Evolutionary conservation across 2,329 filamentous ascomycete genomes (phyloP).

Genomic region (Penicillium rolfsii): DNA sequence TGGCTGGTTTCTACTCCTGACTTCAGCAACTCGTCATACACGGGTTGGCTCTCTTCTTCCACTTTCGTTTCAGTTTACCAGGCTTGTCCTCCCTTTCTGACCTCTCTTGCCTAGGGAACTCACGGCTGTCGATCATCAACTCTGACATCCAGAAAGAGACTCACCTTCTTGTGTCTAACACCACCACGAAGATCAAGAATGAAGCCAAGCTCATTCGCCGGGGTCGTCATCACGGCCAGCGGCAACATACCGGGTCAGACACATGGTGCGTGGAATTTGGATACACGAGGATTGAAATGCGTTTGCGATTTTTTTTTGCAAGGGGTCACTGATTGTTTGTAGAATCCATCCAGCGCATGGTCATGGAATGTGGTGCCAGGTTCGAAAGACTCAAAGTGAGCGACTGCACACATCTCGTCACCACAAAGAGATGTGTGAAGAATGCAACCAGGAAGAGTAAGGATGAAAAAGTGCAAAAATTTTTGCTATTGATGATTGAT

Average conservation of each 20-base stretch:
- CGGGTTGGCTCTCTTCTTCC: not conserved
- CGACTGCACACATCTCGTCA: slow-evolving; percentile 40
- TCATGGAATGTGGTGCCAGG: slow-evolving; percentile 35
- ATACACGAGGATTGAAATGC: not conserved
- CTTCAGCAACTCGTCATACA: not conserved
- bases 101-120: not conserved
- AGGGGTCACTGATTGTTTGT: not conserved
- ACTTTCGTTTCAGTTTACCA: not conserved
- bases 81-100: not conserved
- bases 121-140: not conserved
- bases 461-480: too few relatives aligned
- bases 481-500: not conserved
- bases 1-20: not conserved
- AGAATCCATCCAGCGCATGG: slow-evolving; percentile 34
- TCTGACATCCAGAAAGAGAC: not conserved
- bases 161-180: not conserved
- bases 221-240: slow-evolving; percentile 55
- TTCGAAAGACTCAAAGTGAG: slow-evolving; percentile 27
- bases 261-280: slow-evolving; percentile 42
- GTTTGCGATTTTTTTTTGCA: not conserved
- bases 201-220: not conserved
- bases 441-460: not conserved
- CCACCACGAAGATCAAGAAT: not conserved
- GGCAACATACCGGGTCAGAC: slow-evolving; percentile 58
- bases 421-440: slow-evolving; percentile 29